A percentile compares a stretch with the other conserved stretches of the same genome.
phyloP scores from a whole-genome alignment of 1,284 basidiomycete genomes.

The Xanthoconium separans region DNA sequence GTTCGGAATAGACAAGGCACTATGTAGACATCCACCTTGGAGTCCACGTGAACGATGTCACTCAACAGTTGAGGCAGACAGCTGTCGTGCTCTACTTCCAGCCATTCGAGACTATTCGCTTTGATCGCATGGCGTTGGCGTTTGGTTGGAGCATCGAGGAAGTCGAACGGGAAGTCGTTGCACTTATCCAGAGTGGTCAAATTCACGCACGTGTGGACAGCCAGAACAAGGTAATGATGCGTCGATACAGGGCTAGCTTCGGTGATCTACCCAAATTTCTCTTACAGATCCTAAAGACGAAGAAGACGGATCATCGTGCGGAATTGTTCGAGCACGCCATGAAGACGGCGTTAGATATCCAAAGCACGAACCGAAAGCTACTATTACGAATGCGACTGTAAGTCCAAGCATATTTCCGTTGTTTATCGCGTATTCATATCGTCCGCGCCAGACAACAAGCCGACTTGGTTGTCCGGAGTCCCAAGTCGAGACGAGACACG shows the following conservation, averaged over 20 bases:
- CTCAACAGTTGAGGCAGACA: constrained; percentile 63
- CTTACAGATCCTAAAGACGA: constrained; percentile 67
- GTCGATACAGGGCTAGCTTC: background rate
- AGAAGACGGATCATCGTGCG: constrained; percentile 69
- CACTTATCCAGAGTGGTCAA: constrained; percentile 69
- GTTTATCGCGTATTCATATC: constrained; percentile 8
- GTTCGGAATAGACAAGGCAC: constrained; percentile 59
- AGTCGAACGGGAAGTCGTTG: constrained; percentile 68
- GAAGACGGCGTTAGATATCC: constrained; percentile 67
- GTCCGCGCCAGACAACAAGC: constrained; percentile 59
- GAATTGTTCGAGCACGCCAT: constrained; percentile 74
- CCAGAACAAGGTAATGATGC: constrained; percentile 64
- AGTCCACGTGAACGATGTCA: constrained; percentile 59
- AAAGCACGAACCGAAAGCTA: constrained; percentile 70
- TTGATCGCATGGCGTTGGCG: constrained; percentile 76
- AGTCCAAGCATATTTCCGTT: constrained; percentile 26
- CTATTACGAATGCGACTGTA: constrained; percentile 76
- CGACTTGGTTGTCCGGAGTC: constrained; percentile 52
- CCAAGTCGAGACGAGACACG: constrained; percentile 36
- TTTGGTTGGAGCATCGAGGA: constrained; percentile 79
- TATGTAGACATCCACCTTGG: constrained; percentile 73
- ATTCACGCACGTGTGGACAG: constrained; percentile 81
- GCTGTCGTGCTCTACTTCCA: constrained; percentile 83
- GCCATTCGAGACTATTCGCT: constrained; percentile 78
- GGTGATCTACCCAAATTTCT: background rate